Conservation (phyloP, 208 protist species). For the Herpetomonas samuelpessoai region DNA sequence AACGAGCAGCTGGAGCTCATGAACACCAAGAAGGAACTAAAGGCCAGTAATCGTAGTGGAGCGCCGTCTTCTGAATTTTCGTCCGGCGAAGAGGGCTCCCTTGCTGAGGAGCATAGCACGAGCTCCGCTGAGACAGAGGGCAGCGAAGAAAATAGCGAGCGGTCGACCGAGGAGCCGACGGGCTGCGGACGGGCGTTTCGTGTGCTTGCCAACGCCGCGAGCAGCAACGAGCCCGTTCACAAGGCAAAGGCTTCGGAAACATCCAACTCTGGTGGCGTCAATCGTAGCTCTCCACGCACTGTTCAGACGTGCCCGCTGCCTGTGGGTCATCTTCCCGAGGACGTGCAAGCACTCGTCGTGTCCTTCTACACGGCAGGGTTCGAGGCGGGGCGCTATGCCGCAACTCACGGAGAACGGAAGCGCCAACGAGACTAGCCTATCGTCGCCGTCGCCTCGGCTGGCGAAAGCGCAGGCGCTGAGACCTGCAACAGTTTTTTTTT, state of each 20-base stretch:
- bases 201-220: background rate
- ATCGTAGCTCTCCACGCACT: background rate
- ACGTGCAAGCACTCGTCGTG: conserved; percentile 31
- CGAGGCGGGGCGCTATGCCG: conserved; percentile 35
- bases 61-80: background rate
- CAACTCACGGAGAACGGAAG: conserved; percentile 1
- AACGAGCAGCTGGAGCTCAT: conserved; percentile 64
- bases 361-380: conserved; percentile 63
- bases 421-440: too few relatives aligned
- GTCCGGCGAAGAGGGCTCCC: background rate
- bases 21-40: background rate
- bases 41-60: conserved; percentile 1
- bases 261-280: background rate
- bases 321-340: conserved; percentile 25
- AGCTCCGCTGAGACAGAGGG: background rate
- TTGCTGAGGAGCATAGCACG: background rate
- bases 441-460: too few relatives aligned
- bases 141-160: background rate
- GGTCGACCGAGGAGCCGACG: background rate
- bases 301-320: background rate
- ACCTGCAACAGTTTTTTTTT: background rate
- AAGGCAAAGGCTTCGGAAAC: background rate
- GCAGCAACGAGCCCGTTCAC: background rate
- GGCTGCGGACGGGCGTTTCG: conserved; percentile 1
- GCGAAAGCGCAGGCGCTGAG: too few relatives aligned